Evolutionary conservation across 2,329 filamentous ascomycete genomes (phyloP).

Genomic region (Stromatinia cepivora): DNA sequence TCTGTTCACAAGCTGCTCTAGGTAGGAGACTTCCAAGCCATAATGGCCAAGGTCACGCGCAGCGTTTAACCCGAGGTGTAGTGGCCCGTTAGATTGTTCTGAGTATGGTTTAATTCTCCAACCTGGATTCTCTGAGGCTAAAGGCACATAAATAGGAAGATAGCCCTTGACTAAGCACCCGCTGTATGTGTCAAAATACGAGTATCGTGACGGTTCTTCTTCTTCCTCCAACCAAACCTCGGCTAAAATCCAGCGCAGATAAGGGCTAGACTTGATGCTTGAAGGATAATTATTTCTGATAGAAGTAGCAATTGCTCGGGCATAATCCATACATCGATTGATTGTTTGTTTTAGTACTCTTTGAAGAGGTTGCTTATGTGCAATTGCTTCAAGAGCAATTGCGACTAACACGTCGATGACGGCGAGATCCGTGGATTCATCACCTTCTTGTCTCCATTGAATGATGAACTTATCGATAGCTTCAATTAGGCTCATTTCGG

Average conservation of each 20-base stretch:
- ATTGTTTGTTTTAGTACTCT: neutral
- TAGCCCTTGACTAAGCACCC: neutral
- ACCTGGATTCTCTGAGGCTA: neutral
- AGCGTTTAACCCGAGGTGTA: neutral
- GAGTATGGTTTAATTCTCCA: neutral
- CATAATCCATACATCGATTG: neutral
- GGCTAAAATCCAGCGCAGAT: neutral
- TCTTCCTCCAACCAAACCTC: neutral
- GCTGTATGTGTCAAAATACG: neutral
- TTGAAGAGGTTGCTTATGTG: fast-evolving
- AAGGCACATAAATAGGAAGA: neutral
- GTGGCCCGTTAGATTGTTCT: neutral
- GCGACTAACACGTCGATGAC: neutral
- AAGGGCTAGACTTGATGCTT: slow-evolving; percentile 5
- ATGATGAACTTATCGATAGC: neutral
- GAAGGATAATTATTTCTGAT: neutral
- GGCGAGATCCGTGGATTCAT: slow-evolving; percentile 5
- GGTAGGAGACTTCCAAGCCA: neutral
- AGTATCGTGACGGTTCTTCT: neutral
- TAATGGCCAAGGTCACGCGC: slow-evolving; percentile 1
- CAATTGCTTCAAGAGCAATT: neutral
- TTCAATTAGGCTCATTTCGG: neutral
- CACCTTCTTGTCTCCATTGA: neutral
- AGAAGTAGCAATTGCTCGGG: neutral
- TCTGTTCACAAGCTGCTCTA: neutral